Conservation (phyloP, 2,329 filamentous ascomycete species). For the Neofusicoccum cordaticola region DNA sequence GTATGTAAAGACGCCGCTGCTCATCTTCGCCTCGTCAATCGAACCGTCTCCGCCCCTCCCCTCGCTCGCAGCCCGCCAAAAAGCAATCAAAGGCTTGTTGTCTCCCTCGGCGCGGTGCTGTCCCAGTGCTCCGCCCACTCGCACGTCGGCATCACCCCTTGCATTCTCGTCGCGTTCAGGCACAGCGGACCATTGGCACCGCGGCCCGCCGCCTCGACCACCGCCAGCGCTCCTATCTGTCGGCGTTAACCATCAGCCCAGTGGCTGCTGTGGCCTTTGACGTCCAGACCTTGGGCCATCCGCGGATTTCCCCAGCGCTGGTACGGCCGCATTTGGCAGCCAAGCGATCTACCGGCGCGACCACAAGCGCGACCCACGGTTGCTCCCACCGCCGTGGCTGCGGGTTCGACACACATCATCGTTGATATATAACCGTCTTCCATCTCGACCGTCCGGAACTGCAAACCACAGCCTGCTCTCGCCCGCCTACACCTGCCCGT, state of each 20-base stretch:
- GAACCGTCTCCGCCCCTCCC: background rate
- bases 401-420: background rate
- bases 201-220: background rate
- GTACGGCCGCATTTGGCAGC: background rate
- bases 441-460: background rate
- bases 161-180: background rate
- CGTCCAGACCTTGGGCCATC: background rate
- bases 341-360: background rate
- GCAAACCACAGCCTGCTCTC: background rate
- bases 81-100: background rate
- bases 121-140: background rate
- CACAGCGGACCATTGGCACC: background rate
- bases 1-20: constrained; percentile 10
- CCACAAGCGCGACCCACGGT: background rate
- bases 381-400: background rate
- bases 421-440: background rate
- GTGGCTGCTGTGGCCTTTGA: background rate
- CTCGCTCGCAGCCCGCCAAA: background rate
- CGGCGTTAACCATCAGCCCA: background rate
- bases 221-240: too few relatives aligned
- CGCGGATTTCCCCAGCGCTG: background rate
- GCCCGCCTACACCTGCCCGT: background rate
- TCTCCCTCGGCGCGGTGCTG: background rate
- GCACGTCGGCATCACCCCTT: background rate
- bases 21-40: background rate